A percentile compares a stretch with the other conserved stretches of the same genome.
Evolutionary conservation across 768 basidiomycete genomes (phyloP).

Genomic region (Cystobasidium onofrii): DNA sequence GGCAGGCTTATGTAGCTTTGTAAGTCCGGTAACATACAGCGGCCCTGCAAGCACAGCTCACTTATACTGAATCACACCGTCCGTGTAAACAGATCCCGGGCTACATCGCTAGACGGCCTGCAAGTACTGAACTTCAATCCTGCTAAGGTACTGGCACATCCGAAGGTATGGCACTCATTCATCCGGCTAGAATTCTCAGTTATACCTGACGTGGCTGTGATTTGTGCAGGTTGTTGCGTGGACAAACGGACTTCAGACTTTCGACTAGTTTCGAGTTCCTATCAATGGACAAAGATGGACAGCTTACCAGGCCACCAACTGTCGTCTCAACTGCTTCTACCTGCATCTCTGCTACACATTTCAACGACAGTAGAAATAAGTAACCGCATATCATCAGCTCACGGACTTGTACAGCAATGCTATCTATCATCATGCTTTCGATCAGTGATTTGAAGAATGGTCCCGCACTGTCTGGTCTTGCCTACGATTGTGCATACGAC

Average conservation of each 20-base stretch:
- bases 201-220: too few relatives aligned
- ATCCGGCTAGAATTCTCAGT: not conserved
- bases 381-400: too few relatives aligned
- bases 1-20: conserved; percentile 42
- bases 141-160: conserved; percentile 53
- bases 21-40: not conserved
- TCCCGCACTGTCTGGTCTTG: too few relatives aligned
- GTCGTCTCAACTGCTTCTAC: too few relatives aligned
- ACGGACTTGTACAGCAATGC: too few relatives aligned
- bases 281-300: too few relatives aligned
- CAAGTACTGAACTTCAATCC: conserved; percentile 74
- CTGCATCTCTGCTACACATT: too few relatives aligned
- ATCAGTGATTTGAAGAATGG: too few relatives aligned
- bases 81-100: conserved; percentile 75
- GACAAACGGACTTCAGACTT: conserved; percentile 17
- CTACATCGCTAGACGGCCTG: conserved; percentile 72
- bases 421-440: too few relatives aligned
- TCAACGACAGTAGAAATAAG: too few relatives aligned
- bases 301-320: too few relatives aligned
- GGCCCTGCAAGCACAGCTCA: too few relatives aligned
- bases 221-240: conserved; percentile 14
- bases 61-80: not conserved
- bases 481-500: not conserved
- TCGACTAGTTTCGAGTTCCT: conserved; percentile 42
- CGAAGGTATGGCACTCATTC: conserved; percentile 7